A percentile compares a stretch with the other conserved stretches of the same genome.
Conservation (phyloP, 2,329 filamentous ascomycete species). For the Tolypocladium guangdongense region DNA sequence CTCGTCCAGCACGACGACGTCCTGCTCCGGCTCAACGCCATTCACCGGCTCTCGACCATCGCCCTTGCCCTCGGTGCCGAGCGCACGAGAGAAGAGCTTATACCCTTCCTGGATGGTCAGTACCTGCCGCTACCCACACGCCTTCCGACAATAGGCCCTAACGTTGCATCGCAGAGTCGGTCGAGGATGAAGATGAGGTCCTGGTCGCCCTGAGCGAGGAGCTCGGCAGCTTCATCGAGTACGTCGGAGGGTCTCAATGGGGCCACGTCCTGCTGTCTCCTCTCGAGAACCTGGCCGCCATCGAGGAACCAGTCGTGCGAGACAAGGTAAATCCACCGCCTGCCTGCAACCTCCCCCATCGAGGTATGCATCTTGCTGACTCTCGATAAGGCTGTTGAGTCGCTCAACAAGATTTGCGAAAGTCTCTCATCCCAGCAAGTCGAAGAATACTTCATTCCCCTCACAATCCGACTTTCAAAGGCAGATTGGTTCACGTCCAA, state of each 20-base stretch:
- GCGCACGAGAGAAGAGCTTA: conserved; percentile 94
- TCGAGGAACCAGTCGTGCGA: conserved; percentile 93
- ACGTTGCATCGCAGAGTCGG: conserved; percentile 59
- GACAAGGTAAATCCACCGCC: conserved; percentile 64
- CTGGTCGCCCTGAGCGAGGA: conserved; percentile 95
- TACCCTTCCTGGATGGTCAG: conserved; percentile 97
- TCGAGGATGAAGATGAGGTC: conserved; percentile 98
- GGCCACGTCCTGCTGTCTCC: conserved; percentile 95
- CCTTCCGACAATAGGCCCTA: not conserved
- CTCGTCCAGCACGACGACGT: conserved; percentile 84
- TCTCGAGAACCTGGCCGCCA: conserved; percentile 93
- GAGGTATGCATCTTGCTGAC: conserved; percentile 2
- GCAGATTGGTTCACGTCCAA: conserved; percentile 99
- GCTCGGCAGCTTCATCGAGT: conserved; percentile 92
- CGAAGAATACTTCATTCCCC: conserved; percentile 93
- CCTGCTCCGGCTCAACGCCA: conserved; percentile 92
- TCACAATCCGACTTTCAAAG: conserved; percentile 92
- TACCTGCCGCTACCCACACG: conserved; percentile 3
- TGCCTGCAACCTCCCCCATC: not conserved
- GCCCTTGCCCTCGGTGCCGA: conserved; percentile 91
- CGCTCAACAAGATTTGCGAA: conserved; percentile 96
- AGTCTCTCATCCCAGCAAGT: conserved; percentile 85
- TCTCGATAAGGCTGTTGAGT: conserved; percentile 74
- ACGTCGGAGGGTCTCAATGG: conserved; percentile 87
- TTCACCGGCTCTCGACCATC: conserved; percentile 95